Evolutionary conservation across 2,329 filamentous ascomycete species (phyloP).

Genomic region (Colletotrichum ledebouriae): DNA sequence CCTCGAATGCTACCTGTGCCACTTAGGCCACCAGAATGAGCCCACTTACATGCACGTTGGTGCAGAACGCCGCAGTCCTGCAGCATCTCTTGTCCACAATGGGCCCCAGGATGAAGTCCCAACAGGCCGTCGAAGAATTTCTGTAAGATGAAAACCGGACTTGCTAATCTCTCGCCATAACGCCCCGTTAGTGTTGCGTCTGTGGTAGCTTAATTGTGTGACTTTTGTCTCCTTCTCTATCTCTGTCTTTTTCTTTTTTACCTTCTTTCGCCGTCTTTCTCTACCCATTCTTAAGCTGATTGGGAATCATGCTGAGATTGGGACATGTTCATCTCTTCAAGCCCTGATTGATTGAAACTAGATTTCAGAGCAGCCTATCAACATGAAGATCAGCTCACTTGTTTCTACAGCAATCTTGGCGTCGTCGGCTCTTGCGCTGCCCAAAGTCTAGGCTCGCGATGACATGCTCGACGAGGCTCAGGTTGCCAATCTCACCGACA

Average conservation of each 20-base stretch:
- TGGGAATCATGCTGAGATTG: background rate
- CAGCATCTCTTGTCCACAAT: background rate
- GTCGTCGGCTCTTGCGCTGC: slow-evolving; percentile 35
- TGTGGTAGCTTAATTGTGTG: slow-evolving; percentile 2
- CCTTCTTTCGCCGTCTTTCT: too few relatives aligned
- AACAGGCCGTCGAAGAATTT: slow-evolving; percentile 12
- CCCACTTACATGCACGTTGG: slow-evolving; percentile 14
- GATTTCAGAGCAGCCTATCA: background rate
- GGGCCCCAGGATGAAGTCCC: background rate
- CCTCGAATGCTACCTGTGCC: background rate
- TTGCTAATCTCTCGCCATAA: slow-evolving; percentile 18
- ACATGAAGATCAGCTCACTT: slow-evolving; percentile 37
- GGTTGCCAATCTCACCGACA: slow-evolving; percentile 43
- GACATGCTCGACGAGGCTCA: slow-evolving; percentile 33
- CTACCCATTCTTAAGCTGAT: background rate
- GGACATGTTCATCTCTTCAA: background rate
- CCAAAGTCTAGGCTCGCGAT: slow-evolving; percentile 37
- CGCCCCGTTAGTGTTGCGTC: background rate
- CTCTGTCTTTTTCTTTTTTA: background rate
- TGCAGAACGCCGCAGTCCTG: slow-evolving; percentile 21
- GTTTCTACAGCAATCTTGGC: slow-evolving; percentile 41
- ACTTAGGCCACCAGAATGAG: slow-evolving; percentile 10
- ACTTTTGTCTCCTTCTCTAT: background rate
- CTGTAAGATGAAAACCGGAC: background rate
- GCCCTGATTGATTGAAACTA: background rate